Evolutionary conservation across 192 early-diverging fungal genomes (phyloP).

Genomic region (Coemansia sp.): DNA sequence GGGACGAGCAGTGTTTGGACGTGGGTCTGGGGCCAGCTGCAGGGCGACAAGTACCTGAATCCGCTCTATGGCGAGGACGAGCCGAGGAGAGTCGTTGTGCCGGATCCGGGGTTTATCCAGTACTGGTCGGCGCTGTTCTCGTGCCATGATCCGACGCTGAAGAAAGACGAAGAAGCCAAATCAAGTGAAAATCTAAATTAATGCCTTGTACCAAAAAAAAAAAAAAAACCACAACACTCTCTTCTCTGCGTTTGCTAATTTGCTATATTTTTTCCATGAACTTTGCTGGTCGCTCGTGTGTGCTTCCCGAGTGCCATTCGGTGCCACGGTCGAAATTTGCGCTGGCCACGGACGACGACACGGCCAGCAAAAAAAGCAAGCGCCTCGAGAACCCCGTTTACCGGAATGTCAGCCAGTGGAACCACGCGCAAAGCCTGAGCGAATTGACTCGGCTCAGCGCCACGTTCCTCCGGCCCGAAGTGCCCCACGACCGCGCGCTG

Average conservation of each 20-base stretch:
- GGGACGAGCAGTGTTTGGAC: conserved; percentile 78
- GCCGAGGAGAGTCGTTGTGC: conserved; percentile 12
- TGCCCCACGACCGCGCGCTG: conserved; percentile 24
- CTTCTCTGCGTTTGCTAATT: background rate
- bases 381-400: conserved; percentile 32
- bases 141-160: conserved; percentile 31
- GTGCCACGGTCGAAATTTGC: conserved; percentile 29
- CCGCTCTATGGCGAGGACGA: conserved; percentile 13
- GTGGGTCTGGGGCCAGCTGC: conserved; percentile 53
- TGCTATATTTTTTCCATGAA: background rate
- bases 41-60: conserved; percentile 13
- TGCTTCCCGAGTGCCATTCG: conserved; percentile 34
- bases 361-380: background rate
- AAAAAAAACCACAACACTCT: background rate
- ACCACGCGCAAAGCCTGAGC: conserved; percentile 15
- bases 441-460: background rate
- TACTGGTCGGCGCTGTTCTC: conserved; percentile 50
- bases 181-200: background rate
- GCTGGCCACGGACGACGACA: background rate
- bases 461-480: conserved; percentile 7
- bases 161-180: background rate
- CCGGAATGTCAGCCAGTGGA: conserved; percentile 20
- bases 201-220: background rate
- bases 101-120: conserved; percentile 35
- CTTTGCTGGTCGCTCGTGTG: background rate